Evolutionary conservation across 2,329 filamentous ascomycete genomes (phyloP).

Genomic region (Aspergillus texensis): DNA sequence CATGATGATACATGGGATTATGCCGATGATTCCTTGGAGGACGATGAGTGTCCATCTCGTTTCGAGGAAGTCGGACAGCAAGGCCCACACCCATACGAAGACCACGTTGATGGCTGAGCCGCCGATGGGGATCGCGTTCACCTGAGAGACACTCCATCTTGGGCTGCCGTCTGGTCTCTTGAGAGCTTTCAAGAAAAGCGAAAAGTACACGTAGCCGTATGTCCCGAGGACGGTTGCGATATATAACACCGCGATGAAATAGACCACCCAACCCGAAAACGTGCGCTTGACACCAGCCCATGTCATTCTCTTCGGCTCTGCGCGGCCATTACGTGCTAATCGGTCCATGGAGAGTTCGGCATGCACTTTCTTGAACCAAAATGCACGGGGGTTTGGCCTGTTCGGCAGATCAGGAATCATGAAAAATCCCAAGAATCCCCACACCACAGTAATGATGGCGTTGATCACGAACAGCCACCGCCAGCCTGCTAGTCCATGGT

Average conservation of each 20-base stretch:
- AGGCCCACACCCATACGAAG: constrained; percentile 1
- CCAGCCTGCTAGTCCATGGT: constrained; percentile 36
- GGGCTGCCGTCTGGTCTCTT: background rate
- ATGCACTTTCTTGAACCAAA: background rate
- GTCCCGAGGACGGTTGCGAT: background rate
- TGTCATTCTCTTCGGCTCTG: background rate
- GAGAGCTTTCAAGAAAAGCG: background rate
- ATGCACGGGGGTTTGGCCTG: constrained; percentile 12
- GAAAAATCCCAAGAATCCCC: constrained; percentile 38
- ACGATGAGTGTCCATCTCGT: constrained; percentile 2
- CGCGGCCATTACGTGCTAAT: background rate
- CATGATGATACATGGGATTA: constrained; percentile 2
- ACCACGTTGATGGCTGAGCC: background rate
- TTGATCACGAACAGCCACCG: constrained; percentile 44
- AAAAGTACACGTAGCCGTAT: constrained; percentile 4
- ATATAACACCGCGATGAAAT: background rate
- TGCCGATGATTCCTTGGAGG: background rate
- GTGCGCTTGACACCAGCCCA: constrained; percentile 1
- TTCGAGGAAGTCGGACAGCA: background rate
- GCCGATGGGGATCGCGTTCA: constrained; percentile 2
- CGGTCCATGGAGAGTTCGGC: constrained; percentile 2
- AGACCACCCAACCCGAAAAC: constrained; percentile 1
- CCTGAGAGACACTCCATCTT: constrained; percentile 1
- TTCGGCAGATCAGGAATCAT: constrained; percentile 46
- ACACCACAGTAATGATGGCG: constrained; percentile 40